A percentile compares a stretch with the other conserved stretches of the same genome.
These are phyloP conservation scores for Backusella tarrabulga DNA, from an alignment of 192 early-diverging fungal genomes.

Conservation along the genomic window DNA sequence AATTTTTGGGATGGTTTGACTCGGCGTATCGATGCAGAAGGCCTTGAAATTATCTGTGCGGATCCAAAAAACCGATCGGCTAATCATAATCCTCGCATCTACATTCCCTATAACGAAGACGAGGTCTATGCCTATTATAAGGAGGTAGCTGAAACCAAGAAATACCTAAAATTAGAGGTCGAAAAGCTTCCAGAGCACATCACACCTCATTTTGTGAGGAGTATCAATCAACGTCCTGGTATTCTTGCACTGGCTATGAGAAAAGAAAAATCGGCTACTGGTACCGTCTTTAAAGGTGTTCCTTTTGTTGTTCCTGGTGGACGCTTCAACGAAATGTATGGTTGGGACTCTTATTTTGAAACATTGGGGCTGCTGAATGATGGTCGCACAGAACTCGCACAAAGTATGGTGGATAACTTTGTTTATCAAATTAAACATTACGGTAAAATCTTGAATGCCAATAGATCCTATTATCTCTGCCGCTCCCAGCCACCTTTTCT, in stretches of 20 bases:
- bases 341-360: slow-evolving; percentile 98
- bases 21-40: slow-evolving; percentile 76
- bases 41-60: slow-evolving; percentile 86
- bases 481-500: slow-evolving; percentile 99
- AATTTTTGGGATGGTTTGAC: slow-evolving; percentile 98
- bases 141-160: slow-evolving; percentile 59
- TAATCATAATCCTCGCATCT: slow-evolving; percentile 83
- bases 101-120: slow-evolving; percentile 86
- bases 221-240: slow-evolving; percentile 85
- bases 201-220: slow-evolving; percentile 87
- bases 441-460: slow-evolving; percentile 98
- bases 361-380: slow-evolving; percentile 86
- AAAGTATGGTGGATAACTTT: slow-evolving; percentile 98
- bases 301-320: slow-evolving; percentile 98
- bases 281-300: slow-evolving; percentile 53
- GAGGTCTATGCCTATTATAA: slow-evolving; percentile 82
- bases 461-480: slow-evolving; percentile 94
- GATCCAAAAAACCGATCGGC: slow-evolving; percentile 90
- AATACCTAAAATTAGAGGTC: slow-evolving; percentile 75
- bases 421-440: slow-evolving; percentile 97
- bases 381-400: slow-evolving; percentile 80
- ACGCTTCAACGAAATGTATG: slow-evolving; percentile 99
- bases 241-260: slow-evolving; percentile 83
- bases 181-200: slow-evolving; percentile 82
- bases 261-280: slow-evolving; percentile 3